Conservation (phyloP, 495 filamentous ascomycete genomes). For the Neurospora pannonica region DNA sequence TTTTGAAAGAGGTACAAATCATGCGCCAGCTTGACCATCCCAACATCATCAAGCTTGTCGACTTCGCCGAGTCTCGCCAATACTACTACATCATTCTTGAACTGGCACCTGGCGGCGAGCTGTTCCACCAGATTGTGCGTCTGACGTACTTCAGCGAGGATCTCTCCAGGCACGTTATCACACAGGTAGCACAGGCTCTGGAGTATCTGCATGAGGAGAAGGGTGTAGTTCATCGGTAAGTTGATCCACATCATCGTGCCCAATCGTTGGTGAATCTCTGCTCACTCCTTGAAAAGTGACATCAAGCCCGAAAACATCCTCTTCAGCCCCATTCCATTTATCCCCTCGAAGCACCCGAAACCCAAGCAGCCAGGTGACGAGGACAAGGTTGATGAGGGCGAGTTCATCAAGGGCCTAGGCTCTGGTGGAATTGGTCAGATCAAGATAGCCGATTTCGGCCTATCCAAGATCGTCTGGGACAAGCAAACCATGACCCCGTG, state of each 20-base stretch:
- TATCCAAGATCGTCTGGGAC: constrained; percentile 98
- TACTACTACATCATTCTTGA: constrained; percentile 98
- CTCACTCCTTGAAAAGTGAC: constrained; percentile 49
- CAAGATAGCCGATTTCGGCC: constrained; percentile 95
- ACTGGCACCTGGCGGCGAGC: constrained; percentile 87
- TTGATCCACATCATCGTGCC: neutral
- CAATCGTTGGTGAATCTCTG: neutral
- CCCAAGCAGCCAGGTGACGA: constrained; percentile 77
- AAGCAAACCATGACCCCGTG: constrained; percentile 98
- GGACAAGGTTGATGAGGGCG: constrained; percentile 94
- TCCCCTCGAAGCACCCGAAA: constrained; percentile 72
- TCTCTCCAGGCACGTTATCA: constrained; percentile 85
- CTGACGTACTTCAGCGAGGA: constrained; percentile 98
- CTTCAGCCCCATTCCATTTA: constrained; percentile 75
- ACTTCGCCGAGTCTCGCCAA: constrained; percentile 87
- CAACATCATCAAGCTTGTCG: constrained; percentile 85
- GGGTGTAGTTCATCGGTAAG: constrained; percentile 94
- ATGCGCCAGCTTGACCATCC: constrained; percentile 95
- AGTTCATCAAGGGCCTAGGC: constrained; percentile 75
- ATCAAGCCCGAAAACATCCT: constrained; percentile 98
- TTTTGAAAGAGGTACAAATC: constrained; percentile 96
- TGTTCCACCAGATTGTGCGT: constrained; percentile 97
- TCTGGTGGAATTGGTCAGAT: constrained; percentile 90
- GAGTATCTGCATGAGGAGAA: constrained; percentile 91
- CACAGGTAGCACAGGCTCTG: constrained; percentile 85